Percentiles rank a stretch among this genome's conserved stretches.
phyloP scores from a whole-genome alignment of 176 grass and related monocot genomes.

The Aegilops longissima region DNA sequence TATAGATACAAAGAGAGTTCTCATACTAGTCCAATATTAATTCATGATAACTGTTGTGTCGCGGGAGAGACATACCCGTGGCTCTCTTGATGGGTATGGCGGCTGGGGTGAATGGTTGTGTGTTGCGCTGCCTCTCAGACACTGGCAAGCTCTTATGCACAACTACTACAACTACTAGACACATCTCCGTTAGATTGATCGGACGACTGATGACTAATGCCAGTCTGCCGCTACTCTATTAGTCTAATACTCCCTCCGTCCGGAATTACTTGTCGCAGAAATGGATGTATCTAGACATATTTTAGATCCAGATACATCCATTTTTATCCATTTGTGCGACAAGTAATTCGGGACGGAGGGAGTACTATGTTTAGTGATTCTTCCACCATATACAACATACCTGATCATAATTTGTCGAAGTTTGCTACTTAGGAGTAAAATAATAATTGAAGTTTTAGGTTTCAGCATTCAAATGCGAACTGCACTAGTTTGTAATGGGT shows the following conservation, averaged over 20 bases:
- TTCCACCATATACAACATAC: conserved; percentile 6
- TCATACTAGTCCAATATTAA: neutral
- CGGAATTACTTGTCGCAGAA: no score
- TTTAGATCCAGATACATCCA: no score
- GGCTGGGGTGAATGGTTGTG: no score
- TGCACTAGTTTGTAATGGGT: neutral
- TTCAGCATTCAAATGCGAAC: neutral
- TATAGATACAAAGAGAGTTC: neutral
- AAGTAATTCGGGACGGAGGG: no score
- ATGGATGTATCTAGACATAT: no score
- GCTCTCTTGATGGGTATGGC: no score
- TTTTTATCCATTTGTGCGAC: no score
- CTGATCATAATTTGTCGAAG: neutral
- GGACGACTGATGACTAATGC: neutral
- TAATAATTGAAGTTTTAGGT: neutral
- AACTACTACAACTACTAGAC: neutral
- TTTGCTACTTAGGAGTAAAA: neutral
- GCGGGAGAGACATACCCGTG: no score
- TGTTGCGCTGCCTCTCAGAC: no score
- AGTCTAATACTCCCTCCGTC: neutral
- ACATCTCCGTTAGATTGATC: neutral
- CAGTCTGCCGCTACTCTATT: neutral
- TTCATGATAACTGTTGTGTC: neutral
- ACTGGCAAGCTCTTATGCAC: neutral
- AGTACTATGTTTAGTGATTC: neutral